Evolutionary conservation across 768 basidiomycete genomes (phyloP).

Genomic region (Chalciporus pseudorubinellus): DNA sequence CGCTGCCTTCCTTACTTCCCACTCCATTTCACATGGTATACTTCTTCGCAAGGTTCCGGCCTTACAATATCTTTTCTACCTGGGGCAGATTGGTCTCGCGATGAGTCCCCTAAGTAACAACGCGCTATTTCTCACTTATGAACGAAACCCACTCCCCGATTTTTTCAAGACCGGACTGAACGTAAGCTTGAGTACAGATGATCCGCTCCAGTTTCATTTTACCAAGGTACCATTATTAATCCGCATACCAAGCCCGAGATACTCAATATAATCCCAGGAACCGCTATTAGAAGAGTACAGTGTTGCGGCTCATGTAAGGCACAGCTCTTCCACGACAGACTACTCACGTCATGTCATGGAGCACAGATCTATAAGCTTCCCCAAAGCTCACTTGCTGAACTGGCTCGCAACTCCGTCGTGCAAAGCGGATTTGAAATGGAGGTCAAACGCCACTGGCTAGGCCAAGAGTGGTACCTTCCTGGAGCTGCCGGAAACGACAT

Average conservation of each 20-base stretch:
- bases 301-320: slow-evolving; percentile 87
- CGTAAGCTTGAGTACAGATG: slow-evolving; percentile 94
- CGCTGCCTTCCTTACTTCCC: slow-evolving; percentile 92
- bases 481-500: slow-evolving; percentile 96
- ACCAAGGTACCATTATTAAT: slow-evolving; percentile 65
- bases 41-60: slow-evolving; percentile 96
- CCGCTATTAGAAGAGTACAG: slow-evolving; percentile 96
- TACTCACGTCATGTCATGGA: neutral
- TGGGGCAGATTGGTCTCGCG: slow-evolving; percentile 97
- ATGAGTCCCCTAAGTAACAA: slow-evolving; percentile 99
- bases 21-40: slow-evolving; percentile 99
- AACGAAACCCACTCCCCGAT: slow-evolving; percentile 94
- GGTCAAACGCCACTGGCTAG: slow-evolving; percentile 93
- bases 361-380: slow-evolving; percentile 92
- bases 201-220: slow-evolving; percentile 96
- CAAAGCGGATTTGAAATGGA: slow-evolving; percentile 99
- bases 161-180: slow-evolving; percentile 97
- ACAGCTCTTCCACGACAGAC: neutral
- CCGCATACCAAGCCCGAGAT: neutral
- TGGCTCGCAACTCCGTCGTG: slow-evolving; percentile 95
- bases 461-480: slow-evolving; percentile 88
- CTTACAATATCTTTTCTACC: slow-evolving; percentile 93
- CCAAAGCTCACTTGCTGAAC: slow-evolving; percentile 90
- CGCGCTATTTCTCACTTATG: slow-evolving; percentile 93
- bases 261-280: slow-evolving; percentile 51